These are phyloP conservation scores for Panicum virgatum DNA, from an alignment of 202 grass and related monocot genomes.

Conservation along the genomic window DNA sequence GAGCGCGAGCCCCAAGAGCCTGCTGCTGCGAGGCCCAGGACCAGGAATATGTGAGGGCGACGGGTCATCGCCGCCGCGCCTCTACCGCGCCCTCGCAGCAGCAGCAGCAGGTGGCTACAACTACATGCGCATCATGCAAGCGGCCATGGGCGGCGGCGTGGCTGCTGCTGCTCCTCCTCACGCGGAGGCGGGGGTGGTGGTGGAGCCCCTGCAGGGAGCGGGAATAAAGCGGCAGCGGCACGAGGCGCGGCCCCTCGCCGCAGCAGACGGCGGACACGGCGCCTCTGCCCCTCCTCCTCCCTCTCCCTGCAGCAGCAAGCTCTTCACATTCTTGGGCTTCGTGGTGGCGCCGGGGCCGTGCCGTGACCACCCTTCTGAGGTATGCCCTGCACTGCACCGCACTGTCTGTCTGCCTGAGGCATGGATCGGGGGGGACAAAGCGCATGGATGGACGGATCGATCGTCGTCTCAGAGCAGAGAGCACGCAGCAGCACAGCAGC, in stretches of 20 bases:
- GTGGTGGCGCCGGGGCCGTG: slow-evolving; percentile 31
- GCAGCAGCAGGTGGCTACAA: slow-evolving; percentile 36
- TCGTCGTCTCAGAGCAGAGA: slow-evolving; percentile 17
- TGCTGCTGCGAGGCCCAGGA: not conserved
- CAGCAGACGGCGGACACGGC: not conserved
- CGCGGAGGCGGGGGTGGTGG: not conserved
- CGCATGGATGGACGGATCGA: slow-evolving; percentile 27
- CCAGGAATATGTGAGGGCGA: slow-evolving; percentile 37
- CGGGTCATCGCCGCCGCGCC: slow-evolving; percentile 7
- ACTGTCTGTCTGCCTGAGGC: too few relatives aligned
- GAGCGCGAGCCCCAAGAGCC: slow-evolving; percentile 31
- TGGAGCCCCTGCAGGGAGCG: slow-evolving; percentile 4
- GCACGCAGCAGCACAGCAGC: too few relatives aligned
- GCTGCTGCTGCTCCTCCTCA: not conserved
- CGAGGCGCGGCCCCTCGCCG: not conserved
- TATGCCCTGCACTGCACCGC: not conserved
- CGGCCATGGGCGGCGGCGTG: slow-evolving; percentile 14
- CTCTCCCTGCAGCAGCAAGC: not conserved
- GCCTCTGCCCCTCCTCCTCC: too few relatives aligned
- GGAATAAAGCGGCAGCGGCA: slow-evolving; percentile 28
- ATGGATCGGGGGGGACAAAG: slow-evolving; percentile 30
- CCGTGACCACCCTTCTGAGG: slow-evolving; percentile 31
- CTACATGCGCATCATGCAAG: slow-evolving; percentile 29
- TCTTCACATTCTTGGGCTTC: slow-evolving; percentile 44
- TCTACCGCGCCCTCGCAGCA: slow-evolving; percentile 11